These are phyloP conservation scores for Naganishia friedmannii DNA, from an alignment of 768 basidiomycete species.

Conservation along the genomic window DNA sequence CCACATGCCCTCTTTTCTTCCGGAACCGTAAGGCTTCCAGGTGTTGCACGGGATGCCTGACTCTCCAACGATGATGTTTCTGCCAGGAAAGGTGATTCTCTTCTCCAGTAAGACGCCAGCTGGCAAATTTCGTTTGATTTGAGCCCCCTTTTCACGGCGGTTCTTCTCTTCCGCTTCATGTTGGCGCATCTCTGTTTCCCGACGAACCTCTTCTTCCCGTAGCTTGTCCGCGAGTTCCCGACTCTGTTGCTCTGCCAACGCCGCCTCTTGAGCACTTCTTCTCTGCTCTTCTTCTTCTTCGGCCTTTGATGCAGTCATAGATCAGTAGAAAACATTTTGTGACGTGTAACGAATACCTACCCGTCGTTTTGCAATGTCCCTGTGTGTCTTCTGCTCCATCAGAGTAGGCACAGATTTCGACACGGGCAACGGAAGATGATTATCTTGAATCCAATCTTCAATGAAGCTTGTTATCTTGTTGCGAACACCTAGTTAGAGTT, in stretches of 20 bases:
- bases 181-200: constrained; percentile 14
- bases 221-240: constrained; percentile 14
- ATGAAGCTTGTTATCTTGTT: constrained; percentile 35
- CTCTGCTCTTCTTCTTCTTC: constrained; percentile 13
- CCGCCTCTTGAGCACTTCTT: constrained; percentile 6
- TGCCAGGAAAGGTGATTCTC: constrained; percentile 3
- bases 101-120: not conserved
- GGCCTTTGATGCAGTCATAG: not conserved
- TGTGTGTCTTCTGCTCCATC: constrained; percentile 47
- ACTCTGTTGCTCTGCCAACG: not conserved
- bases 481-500: not conserved
- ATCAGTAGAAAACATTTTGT: not conserved
- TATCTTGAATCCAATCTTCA: constrained; percentile 41
- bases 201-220: constrained; percentile 19
- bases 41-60: constrained; percentile 11
- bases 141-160: constrained; percentile 14
- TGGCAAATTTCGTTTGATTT: constrained; percentile 1
- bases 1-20: constrained; percentile 40
- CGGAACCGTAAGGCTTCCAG: constrained; percentile 38
- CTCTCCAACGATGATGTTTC: constrained; percentile 15
- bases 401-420: constrained; percentile 39
- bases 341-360: constrained; percentile 30
- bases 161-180: constrained; percentile 20
- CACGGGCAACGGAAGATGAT: constrained; percentile 44
- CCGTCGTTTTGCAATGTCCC: constrained; percentile 44